Base-by-base conservation (phyloP, 768 basidiomycete genomes). In the Termitomyces sp. region DNA sequence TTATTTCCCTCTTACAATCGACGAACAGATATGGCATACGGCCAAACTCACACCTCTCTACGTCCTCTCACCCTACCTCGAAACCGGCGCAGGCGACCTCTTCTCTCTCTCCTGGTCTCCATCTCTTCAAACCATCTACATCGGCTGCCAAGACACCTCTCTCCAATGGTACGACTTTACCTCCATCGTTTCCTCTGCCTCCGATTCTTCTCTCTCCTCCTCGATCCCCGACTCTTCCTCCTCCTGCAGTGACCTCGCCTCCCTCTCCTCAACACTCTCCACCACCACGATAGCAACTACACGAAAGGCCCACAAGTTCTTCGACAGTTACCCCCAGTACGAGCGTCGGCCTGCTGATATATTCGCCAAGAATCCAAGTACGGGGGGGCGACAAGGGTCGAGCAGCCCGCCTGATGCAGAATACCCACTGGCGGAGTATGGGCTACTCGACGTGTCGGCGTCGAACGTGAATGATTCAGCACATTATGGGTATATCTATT, bases 401-500 rank as follows among this genome's bases (percentile, higher is more conserved):
- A 67, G 60, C 9, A 74, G 68, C 49, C 68, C 57, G 7, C 50
- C 68, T 17, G 73, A 74, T 38, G 72, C 68, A 16, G 72, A 71
- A 27, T 52, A 46, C 54, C 44, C 66, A 7, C 64, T 69, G 10
- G 56, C 60, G n/a, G 72, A 75, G 9, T 67, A 74, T 27, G 75
- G 72, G 12, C 72, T 73, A 50, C 66, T 91, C 29, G 71, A 77
- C 50, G 84, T 96, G 21, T 82, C 85, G 0, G 74, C 82, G 12
- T 74, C 73, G 54, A 90, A 92, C 62, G 87, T 94, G 31, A 77
- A 94, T 27, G 86, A 90, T 62, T 90, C 92, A 1, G 96, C 95
- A 3, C 96, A 98, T 70, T 95, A 86, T 68, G 96, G 96, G 9
- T 98, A 98, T 66, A 81, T 98, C 12, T 95, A 96, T 67, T 92